Conservation (phyloP, 306 rosid species). For the Canavalia ensiformis region DNA sequence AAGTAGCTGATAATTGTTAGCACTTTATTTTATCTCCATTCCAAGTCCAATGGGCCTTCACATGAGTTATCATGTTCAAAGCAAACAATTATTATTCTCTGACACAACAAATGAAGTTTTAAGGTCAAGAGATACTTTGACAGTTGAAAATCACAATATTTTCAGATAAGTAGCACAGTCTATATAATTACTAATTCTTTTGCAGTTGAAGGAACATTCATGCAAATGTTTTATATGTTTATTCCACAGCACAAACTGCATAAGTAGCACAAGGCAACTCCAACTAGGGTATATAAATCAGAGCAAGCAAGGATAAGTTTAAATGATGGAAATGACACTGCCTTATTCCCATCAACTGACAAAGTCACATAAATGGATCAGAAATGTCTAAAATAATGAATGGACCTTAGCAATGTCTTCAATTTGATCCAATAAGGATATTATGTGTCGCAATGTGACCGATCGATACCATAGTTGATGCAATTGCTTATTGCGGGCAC, state of each 20-base stretch:
- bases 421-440: slow-evolving; percentile 97
- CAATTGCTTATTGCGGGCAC: slow-evolving; percentile 95
- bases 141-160: slow-evolving; percentile 37
- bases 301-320: slow-evolving; percentile 37
- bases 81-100: slow-evolving; percentile 22
- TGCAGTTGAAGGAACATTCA: slow-evolving; percentile 6
- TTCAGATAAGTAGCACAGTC: slow-evolving; percentile 25
- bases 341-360: slow-evolving; percentile 39
- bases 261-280: slow-evolving; percentile 40
- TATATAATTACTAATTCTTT: slow-evolving; percentile 33
- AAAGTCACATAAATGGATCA: slow-evolving; percentile 41
- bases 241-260: slow-evolving; percentile 30
- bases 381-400: slow-evolving; percentile 40
- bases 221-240: slow-evolving; percentile 38
- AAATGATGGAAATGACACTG: slow-evolving; percentile 30
- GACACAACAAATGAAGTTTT: slow-evolving; percentile 19
- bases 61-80: slow-evolving; percentile 24
- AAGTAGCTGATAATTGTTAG: slow-evolving; percentile 19
- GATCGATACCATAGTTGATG: slow-evolving; percentile 99
- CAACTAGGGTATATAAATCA: slow-evolving; percentile 42
- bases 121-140: slow-evolving; percentile 24
- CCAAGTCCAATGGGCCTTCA: slow-evolving; percentile 27
- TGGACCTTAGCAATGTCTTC: slow-evolving; percentile 97
- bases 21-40: slow-evolving; percentile 33
- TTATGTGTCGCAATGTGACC: slow-evolving; percentile 94